A percentile compares a stretch with the other conserved stretches of the same genome.
These are phyloP conservation scores for Orychophragmus violaceus DNA, from an alignment of 345 rosid genomes.

Conservation along the genomic window DNA sequence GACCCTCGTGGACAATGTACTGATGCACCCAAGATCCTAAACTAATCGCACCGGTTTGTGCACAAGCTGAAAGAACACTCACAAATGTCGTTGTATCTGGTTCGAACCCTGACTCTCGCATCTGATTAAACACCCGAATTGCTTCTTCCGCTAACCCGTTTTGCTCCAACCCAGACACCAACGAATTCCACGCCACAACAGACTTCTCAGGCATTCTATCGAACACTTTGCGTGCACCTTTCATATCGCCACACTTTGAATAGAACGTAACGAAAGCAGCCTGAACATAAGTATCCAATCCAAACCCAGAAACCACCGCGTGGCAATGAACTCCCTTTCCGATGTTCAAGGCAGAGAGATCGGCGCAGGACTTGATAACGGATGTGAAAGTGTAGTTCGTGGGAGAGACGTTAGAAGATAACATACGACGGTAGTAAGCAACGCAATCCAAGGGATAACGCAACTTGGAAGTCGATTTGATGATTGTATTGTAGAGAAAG, in stretches of 20 bases:
- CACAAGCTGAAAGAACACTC: no score
- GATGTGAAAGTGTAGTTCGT: no score
- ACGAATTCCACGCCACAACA: no score
- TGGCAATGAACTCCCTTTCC: no score
- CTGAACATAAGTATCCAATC: slow-evolving; percentile 58
- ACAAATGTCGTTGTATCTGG: no score
- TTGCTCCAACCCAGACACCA: slow-evolving; percentile 76
- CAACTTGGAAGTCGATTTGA: slow-evolving; percentile 49
- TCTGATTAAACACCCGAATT: no score
- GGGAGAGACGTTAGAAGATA: no score
- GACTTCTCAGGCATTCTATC: slow-evolving; percentile 66
- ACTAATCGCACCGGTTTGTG: slow-evolving; percentile 52
- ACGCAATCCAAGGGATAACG: slow-evolving; percentile 36
- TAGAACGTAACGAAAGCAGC: slow-evolving; percentile 60
- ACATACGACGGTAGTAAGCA: no score
- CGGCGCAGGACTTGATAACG: slow-evolving; percentile 63
- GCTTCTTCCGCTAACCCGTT: slow-evolving; percentile 55
- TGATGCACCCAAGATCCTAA: slow-evolving; percentile 69
- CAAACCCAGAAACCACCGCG: no score
- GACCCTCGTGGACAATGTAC: slow-evolving; percentile 27
- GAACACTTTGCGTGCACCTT: slow-evolving; percentile 54
- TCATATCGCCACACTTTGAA: slow-evolving; percentile 39
- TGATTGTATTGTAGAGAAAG: slow-evolving; percentile 59
- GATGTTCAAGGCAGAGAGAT: slow-evolving; percentile 40
- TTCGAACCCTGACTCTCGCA: no score